These are phyloP conservation scores for Aspergillus pseudonomiae DNA, from an alignment of 2,329 filamentous ascomycete species.

Conservation along the genomic window DNA sequence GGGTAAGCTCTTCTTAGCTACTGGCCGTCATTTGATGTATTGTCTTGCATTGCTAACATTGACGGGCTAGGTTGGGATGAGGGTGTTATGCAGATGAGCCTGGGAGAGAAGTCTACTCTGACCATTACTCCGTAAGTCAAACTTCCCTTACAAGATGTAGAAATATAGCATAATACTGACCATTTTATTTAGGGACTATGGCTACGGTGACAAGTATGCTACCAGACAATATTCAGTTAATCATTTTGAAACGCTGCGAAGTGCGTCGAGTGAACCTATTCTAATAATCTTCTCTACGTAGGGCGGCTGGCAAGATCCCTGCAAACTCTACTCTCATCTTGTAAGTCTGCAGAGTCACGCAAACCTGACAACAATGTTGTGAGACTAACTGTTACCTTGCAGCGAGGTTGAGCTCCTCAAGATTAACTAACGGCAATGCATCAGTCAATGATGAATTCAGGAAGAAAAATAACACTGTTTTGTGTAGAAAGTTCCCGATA, in stretches of 20 bases:
- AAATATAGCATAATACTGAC: not conserved
- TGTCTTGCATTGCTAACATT: rapidly evolving
- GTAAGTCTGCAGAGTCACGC: not conserved
- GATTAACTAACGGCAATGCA: not conserved
- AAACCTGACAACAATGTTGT: not conserved
- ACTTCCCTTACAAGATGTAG: not conserved
- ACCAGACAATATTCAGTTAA: not conserved
- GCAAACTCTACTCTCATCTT: not conserved
- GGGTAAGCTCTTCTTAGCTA: not conserved
- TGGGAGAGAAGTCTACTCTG: not conserved
- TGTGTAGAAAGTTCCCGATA: too few relatives aligned
- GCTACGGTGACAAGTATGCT: not conserved
- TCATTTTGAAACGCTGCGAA: not conserved
- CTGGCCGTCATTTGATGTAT: not conserved
- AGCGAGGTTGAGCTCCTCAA: not conserved
- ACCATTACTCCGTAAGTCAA: not conserved
- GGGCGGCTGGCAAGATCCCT: not conserved
- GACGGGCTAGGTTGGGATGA: not conserved
- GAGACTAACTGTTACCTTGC: not conserved
- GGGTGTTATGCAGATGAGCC: not conserved
- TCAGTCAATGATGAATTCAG: rapidly evolving
- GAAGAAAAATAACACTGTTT: not conserved
- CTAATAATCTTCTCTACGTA: not conserved
- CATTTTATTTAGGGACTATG: not conserved
- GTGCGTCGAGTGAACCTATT: not conserved